Conservation (phyloP, 2,329 filamentous ascomycete species). For the Ophiostoma perfectum region DNA sequence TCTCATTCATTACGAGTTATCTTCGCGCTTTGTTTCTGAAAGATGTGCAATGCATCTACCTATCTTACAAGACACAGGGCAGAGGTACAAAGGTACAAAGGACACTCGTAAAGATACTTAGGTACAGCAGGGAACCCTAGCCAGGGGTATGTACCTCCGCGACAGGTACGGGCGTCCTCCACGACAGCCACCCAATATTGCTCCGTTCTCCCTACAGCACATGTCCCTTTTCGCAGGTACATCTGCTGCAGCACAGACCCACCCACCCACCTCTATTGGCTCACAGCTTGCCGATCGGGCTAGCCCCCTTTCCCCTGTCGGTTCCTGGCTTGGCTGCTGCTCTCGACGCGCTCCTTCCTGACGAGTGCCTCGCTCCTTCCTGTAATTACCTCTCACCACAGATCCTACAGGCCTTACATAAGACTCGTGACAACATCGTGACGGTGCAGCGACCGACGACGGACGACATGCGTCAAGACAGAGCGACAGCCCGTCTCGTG, state of each 20-base stretch:
- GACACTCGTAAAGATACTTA: neutral
- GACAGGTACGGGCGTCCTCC: neutral
- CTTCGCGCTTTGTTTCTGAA: neutral
- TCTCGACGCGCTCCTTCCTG: neutral
- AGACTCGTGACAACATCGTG: neutral
- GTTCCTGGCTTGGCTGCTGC: neutral
- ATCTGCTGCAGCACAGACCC: neutral
- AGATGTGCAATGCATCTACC: neutral
- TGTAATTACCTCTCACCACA: neutral
- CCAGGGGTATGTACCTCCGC: neutral
- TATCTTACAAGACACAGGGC: neutral
- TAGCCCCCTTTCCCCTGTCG: neutral
- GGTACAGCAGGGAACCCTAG: neutral
- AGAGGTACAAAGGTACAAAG: neutral
- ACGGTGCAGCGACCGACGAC: neutral
- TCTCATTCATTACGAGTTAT: no score
- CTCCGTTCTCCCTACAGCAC: neutral
- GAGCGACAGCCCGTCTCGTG: neutral
- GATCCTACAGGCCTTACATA: no score
- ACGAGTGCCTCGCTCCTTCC: neutral
- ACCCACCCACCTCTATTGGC: neutral
- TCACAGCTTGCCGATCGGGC: neutral
- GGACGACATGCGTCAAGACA: neutral
- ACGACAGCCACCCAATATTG: neutral
- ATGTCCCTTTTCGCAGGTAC: neutral